Conservation (phyloP, 352 stramenopile genomes). For the Pythium monospermum region DNA sequence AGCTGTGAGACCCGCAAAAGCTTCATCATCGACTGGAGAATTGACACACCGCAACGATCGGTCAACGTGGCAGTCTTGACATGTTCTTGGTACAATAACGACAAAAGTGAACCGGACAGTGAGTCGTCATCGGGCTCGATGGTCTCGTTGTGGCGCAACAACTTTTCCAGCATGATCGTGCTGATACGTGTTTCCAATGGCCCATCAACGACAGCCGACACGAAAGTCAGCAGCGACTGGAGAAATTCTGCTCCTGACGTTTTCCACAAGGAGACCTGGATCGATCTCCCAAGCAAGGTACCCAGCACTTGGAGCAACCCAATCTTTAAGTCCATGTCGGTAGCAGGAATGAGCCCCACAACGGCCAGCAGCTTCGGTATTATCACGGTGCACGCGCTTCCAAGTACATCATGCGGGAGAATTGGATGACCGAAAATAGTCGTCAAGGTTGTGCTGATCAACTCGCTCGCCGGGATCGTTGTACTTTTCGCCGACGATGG, state of each 20-base stretch:
- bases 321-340: no score
- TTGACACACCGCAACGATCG: background rate
- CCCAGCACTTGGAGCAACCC: background rate
- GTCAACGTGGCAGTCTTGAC: background rate
- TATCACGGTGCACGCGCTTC: background rate
- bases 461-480: no score
- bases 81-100: slow-evolving; percentile 1
- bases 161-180: background rate
- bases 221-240: background rate
- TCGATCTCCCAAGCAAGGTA: background rate
- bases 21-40: slow-evolving; percentile 1
- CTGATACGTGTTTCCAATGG: background rate
- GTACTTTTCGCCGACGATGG: background rate
- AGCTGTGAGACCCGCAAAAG: background rate
- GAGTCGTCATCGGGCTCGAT: background rate
- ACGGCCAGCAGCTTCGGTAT: background rate
- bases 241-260: background rate
- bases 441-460: background rate
- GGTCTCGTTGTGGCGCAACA: background rate
- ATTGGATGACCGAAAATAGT: background rate
- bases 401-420: background rate
- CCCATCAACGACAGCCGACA: background rate
- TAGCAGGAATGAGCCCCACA: no score
- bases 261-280: slow-evolving; percentile 3
- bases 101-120: background rate